A percentile compares a stretch with the other conserved stretches of the same genome.
These are phyloP conservation scores for Phytophthora megakarya DNA, from an alignment of 352 stramenopile genomes.

Conservation along the genomic window DNA sequence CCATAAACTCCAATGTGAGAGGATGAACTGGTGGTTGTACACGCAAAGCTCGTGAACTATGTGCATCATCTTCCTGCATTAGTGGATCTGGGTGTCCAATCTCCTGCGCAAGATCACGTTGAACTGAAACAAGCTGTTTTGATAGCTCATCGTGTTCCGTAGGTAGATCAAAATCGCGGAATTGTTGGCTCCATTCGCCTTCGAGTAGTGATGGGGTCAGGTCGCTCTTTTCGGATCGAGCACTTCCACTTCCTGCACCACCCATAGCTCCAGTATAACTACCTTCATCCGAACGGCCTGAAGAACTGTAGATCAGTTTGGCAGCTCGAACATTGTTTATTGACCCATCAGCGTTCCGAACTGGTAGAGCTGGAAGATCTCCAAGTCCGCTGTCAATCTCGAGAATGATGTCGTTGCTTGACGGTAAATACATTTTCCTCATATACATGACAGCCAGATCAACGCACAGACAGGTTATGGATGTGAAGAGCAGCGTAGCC, in stretches of 20 bases:
- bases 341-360: conserved; percentile 21
- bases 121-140: conserved; percentile 70
- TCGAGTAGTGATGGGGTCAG: conserved; percentile 60
- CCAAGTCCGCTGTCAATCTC: conserved; percentile 81
- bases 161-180: conserved; percentile 77
- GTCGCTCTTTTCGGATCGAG: conserved; percentile 39
- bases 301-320: conserved; percentile 38
- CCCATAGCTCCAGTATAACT: conserved; percentile 20
- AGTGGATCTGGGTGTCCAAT: conserved; percentile 71
- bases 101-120: conserved; percentile 76
- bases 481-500: conserved; percentile 67
- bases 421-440: conserved; percentile 84
- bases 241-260: conserved; percentile 2
- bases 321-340: conserved; percentile 14
- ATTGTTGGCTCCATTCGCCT: conserved; percentile 82
- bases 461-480: conserved; percentile 60
- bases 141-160: conserved; percentile 81
- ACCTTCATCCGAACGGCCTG: conserved; percentile 42
- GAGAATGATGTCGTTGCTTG: conserved; percentile 83
- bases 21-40: conserved; percentile 76
- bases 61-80: conserved; percentile 65
- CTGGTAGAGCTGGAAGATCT: conserved; percentile 26
- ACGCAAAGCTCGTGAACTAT: conserved; percentile 63
- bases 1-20: conserved; percentile 85
- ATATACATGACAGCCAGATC: conserved; percentile 78